Percentiles rank a stretch among this genome's conserved stretches.
Evolutionary conservation across 805 yeast genomes (phyloP).

Genomic region (Wickerhamomyces strasburgensis): DNA sequence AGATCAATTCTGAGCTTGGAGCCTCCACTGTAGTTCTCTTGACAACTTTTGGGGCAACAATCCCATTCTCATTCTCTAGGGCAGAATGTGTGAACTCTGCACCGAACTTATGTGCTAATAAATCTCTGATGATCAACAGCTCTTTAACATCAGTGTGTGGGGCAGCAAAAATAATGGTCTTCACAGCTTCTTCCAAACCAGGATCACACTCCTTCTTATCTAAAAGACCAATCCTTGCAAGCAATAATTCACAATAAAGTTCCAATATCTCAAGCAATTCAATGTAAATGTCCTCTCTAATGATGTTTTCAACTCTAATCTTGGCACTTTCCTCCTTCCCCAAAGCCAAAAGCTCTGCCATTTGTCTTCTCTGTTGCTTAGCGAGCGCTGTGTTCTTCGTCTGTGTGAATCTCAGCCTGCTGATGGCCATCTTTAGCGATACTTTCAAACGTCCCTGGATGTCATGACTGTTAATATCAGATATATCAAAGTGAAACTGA

Average conservation of each 20-base stretch:
- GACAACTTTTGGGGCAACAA: conserved; percentile 65
- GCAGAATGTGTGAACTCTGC: conserved; percentile 51
- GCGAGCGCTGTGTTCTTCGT: conserved; percentile 66
- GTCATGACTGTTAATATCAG: background rate
- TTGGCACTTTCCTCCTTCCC: conserved; percentile 81
- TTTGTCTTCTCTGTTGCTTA: conserved; percentile 66
- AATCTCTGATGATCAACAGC: conserved; percentile 52
- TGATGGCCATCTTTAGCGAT: conserved; percentile 56
- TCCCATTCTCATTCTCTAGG: conserved; percentile 41
- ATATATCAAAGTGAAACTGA: conserved; percentile 1
- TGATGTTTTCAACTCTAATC: conserved; percentile 78
- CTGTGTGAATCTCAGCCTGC: conserved; percentile 62
- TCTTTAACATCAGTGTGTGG: conserved; percentile 76
- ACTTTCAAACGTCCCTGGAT: conserved; percentile 28
- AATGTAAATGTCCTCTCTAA: conserved; percentile 73
- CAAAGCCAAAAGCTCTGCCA: conserved; percentile 61
- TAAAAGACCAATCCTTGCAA: conserved; percentile 67
- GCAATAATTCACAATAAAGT: conserved; percentile 72
- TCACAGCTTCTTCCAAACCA: conserved; percentile 57
- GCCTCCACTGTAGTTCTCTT: conserved; percentile 61
- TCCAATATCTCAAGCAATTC: conserved; percentile 78
- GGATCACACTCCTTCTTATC: conserved; percentile 29
- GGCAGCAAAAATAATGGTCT: conserved; percentile 62
- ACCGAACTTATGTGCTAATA: conserved; percentile 61
- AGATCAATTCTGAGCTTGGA: conserved; percentile 61